Evolutionary conservation across 2,329 filamentous ascomycete genomes (phyloP).

Genomic region (Zymoseptoria passerinii): DNA sequence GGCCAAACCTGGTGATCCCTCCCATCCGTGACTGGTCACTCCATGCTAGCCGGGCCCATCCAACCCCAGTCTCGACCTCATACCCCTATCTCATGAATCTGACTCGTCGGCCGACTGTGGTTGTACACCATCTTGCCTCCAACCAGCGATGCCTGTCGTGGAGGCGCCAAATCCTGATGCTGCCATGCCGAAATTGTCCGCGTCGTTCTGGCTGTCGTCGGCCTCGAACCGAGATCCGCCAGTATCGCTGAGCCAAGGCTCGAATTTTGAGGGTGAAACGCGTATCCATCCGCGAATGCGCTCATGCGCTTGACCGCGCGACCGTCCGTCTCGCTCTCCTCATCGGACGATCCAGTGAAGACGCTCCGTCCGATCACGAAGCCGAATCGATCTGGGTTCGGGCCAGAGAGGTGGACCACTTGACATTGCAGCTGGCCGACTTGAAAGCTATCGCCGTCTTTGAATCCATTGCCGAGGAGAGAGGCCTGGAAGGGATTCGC

Average conservation of each 20-base stretch:
- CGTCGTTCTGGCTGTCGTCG: background rate
- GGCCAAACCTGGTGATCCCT: background rate
- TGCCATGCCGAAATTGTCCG: background rate
- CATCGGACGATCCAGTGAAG: slow-evolving; percentile 23
- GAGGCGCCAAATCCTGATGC: background rate
- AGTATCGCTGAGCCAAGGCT: background rate
- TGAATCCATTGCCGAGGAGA: slow-evolving; percentile 45
- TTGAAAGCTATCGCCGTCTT: slow-evolving; percentile 46
- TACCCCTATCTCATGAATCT: background rate
- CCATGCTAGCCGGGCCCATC: background rate
- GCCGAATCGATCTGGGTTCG: slow-evolving; percentile 49
- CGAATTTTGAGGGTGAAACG: background rate
- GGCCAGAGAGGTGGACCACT: slow-evolving; percentile 49
- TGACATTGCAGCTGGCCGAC: slow-evolving; percentile 42
- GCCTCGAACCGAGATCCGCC: background rate
- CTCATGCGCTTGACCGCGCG: background rate
- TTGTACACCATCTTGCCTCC: background rate
- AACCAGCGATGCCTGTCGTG: background rate
- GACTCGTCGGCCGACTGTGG: background rate
- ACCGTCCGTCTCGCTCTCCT: background rate
- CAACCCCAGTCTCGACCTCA: background rate
- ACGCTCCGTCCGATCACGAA: slow-evolving; percentile 46
- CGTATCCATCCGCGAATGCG: background rate
- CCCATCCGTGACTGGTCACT: background rate
- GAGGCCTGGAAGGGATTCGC: slow-evolving; percentile 34